phyloP scores from a whole-genome alignment of 2,329 filamentous ascomycete species.

The Trichoderma afroharzianum region DNA sequence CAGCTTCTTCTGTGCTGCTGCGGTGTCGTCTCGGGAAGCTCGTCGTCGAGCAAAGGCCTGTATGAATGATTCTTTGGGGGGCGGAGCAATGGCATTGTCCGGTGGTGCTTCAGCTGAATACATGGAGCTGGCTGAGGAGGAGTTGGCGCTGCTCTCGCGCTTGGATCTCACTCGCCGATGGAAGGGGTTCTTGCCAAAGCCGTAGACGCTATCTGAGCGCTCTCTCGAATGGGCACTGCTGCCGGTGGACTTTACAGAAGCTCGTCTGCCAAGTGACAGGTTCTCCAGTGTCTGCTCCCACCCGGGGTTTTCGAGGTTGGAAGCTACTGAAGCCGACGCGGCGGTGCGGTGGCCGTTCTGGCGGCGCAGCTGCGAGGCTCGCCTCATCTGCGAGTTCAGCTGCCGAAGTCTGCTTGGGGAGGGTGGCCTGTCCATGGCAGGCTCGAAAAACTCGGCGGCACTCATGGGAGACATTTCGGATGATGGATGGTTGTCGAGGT shows the following conservation, averaged over 20 bases:
- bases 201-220: constrained; percentile 56
- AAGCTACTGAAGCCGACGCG: constrained; percentile 53
- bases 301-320: constrained; percentile 41
- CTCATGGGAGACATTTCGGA: constrained; percentile 14
- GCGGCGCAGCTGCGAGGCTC: constrained; percentile 42
- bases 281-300: constrained; percentile 51
- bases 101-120: constrained; percentile 43
- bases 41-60: constrained; percentile 52
- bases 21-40: constrained; percentile 33
- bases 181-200: constrained; percentile 58
- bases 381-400: constrained; percentile 57
- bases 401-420: constrained; percentile 58
- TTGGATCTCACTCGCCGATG: constrained; percentile 49
- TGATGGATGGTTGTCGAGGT: not conserved
- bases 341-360: constrained; percentile 34
- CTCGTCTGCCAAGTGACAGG: constrained; percentile 49
- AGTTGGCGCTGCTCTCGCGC: constrained; percentile 48
- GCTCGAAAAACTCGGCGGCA: constrained; percentile 46
- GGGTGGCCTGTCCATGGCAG: constrained; percentile 58
- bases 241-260: constrained; percentile 53
- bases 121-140: constrained; percentile 46
- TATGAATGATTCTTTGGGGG: constrained; percentile 44
- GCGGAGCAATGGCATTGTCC: constrained; percentile 30
- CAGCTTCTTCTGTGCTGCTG: constrained; percentile 36
- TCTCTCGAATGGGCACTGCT: constrained; percentile 48